These are phyloP conservation scores for Didymella glomerata DNA, from an alignment of 2,329 filamentous ascomycete species.

Conservation along the genomic window DNA sequence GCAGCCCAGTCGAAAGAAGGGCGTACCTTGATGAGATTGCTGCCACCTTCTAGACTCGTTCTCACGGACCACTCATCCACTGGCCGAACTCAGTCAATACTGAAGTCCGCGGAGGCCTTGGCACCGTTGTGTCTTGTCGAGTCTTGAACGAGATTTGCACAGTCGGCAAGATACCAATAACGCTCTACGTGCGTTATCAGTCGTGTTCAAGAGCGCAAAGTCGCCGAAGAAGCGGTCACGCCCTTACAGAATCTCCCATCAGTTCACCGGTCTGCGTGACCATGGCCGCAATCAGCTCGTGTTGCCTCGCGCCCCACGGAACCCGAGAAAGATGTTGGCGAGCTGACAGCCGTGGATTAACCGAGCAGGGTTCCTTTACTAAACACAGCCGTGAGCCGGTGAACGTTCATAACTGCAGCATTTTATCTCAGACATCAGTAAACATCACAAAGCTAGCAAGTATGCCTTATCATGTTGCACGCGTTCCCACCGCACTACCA, in stretches of 20 bases:
- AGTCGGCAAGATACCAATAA: not conserved
- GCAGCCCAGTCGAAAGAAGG: not conserved
- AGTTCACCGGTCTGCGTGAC: slow-evolving; percentile 2
- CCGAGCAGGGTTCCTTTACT: not conserved
- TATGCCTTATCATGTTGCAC: not conserved
- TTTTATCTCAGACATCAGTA: not conserved
- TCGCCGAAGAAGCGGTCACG: not conserved
- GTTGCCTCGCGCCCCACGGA: slow-evolving; percentile 1
- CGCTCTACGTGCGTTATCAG: not conserved
- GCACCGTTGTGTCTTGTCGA: not conserved
- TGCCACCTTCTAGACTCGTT: not conserved
- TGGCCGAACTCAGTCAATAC: not conserved
- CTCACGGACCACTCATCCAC: not conserved
- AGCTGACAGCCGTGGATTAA: slow-evolving; percentile 2
- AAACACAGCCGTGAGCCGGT: slow-evolving; percentile 1
- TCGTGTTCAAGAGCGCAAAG: not conserved
- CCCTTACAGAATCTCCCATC: slow-evolving; percentile 8
- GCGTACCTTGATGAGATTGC: slow-evolving; percentile 2
- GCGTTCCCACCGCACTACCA: not conserved
- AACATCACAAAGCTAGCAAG: not conserved
- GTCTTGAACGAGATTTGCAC: not conserved
- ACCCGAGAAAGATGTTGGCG: slow-evolving; percentile 1
- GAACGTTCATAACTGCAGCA: not conserved
- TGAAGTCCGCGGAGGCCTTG: not conserved
- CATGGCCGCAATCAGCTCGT: slow-evolving; percentile 9